Base-by-base conservation (phyloP, 257 asterid genomes). In the Lithospermum erythrorhizon region DNA sequence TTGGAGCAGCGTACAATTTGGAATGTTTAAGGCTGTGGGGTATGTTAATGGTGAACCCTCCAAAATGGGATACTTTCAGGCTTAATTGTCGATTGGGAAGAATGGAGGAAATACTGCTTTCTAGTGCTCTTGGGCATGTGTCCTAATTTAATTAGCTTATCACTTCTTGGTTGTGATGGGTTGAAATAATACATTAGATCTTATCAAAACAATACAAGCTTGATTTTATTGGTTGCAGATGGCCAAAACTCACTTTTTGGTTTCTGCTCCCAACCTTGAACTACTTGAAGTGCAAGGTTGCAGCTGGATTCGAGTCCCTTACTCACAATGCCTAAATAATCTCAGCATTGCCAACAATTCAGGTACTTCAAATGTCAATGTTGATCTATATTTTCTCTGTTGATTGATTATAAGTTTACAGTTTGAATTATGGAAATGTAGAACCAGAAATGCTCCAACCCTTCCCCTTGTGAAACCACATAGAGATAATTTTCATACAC, bases 111-210 rank as follows among this genome's bases (percentile, higher is more conserved):
- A 87, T 18, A 64, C 64, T 16, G 87, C 87, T 94, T 37, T 51
- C 60, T 23, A 78, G 66, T 29, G 94, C 86, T 13, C 88, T 94
- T 14, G 52, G 17, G 87, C 91, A 63, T 89, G 94, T 59, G 94
- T 59, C 97, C 99, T 20, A 80, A 79, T 76, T 61, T 94, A 80
- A 81, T 81, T 53, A 66, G 69, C 41, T 82, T 94, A 16, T 70
- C 93, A 75, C 83, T 94, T 63, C 94, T 87, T 45, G 99, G 97
- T 14, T 94, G 99, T 37, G 99, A 94, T 69, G 99, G 99, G 45
- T 61, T 82, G 45, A 73, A 73, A 63, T 67, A 84, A n/a, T n/a
- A n/a, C n/a, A n/a, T n/a, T n/a, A n/a, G n/a, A n/a, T n/a, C 94
- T 32, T 63, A 67, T 66, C 80, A 17, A 80, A 73, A 75, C 76